Conservation (phyloP, 2,329 filamentous ascomycete species). For the Alternaria solani region DNA sequence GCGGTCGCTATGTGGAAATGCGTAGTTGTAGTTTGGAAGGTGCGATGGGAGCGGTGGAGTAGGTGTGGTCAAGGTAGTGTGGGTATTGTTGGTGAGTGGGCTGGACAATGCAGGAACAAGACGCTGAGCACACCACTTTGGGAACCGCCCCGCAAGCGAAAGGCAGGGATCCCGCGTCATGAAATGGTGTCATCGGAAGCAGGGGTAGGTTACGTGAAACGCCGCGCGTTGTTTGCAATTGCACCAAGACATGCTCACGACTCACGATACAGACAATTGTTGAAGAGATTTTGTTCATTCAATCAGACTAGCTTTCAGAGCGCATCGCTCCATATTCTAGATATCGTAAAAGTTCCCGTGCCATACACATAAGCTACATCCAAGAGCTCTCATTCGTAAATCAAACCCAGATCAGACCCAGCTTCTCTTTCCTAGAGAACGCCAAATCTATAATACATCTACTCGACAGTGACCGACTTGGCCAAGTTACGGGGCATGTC, state of each 20-base stretch:
- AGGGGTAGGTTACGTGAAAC: conserved; percentile 11
- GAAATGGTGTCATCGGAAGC: conserved; percentile 24
- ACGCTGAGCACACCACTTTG: conserved; percentile 5
- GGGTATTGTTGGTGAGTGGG: conserved; percentile 15
- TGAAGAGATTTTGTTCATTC: conserved; percentile 26
- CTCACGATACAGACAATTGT: not conserved
- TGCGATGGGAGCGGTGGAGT: not conserved
- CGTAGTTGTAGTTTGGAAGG: not conserved
- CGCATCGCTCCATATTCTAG: conserved; percentile 26
- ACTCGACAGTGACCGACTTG: conserved; percentile 99
- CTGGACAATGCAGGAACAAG: conserved; percentile 40
- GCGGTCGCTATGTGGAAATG: not conserved
- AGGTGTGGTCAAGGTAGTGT: not conserved
- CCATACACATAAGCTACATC: conserved; percentile 27
- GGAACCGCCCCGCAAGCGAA: conserved; percentile 26
- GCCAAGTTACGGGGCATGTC: conserved; percentile 98
- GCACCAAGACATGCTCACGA: not conserved
- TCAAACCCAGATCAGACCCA: conserved; percentile 36
- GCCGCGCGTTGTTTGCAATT: not conserved
- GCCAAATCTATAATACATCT: conserved; percentile 52
- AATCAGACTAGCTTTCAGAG: conserved; percentile 18
- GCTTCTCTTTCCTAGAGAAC: conserved; percentile 24
- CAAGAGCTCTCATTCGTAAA: conserved; percentile 35
- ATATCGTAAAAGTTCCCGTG: conserved; percentile 23
- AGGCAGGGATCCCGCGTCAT: conserved; percentile 18